phyloP scores from a whole-genome alignment of 2,329 filamentous ascomycete species.

The Ophiostoma sp. region DNA sequence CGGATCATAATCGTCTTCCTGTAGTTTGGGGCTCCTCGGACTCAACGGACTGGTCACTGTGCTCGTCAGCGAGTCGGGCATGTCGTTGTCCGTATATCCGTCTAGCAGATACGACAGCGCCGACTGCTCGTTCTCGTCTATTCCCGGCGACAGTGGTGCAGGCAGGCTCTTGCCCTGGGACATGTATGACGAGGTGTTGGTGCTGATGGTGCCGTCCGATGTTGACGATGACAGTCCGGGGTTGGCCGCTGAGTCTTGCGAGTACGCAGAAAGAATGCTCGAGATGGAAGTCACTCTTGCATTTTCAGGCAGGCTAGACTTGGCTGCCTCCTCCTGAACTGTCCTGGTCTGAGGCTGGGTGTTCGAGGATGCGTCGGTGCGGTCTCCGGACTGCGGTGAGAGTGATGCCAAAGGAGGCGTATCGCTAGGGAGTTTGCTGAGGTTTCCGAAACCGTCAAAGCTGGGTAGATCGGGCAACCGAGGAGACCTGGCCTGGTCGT shows the following conservation, averaged over 20 bases:
- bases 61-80: neutral
- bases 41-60: neutral
- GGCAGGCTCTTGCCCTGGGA: constrained; percentile 31
- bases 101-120: constrained; percentile 26
- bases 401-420: neutral
- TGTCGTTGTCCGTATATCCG: constrained; percentile 20
- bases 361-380: constrained; percentile 14
- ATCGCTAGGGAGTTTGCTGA: neutral
- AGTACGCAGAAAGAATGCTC: constrained; percentile 53
- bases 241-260: constrained; percentile 29
- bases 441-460: neutral
- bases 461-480: neutral
- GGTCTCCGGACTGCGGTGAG: neutral
- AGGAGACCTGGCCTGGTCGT: neutral
- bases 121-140: constrained; percentile 13
- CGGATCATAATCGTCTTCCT: constrained; percentile 20
- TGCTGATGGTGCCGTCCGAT: constrained; percentile 38
- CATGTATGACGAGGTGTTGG: constrained; percentile 34
- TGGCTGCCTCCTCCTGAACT: constrained; percentile 1
- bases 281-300: constrained; percentile 40
- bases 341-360: constrained; percentile 27
- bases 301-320: neutral
- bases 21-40: constrained; percentile 2
- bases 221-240: constrained; percentile 27
- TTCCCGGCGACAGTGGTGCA: constrained; percentile 13